phyloP scores from a whole-genome alignment of 1,284 basidiomycete species.

The Coniophora puteana region DNA sequence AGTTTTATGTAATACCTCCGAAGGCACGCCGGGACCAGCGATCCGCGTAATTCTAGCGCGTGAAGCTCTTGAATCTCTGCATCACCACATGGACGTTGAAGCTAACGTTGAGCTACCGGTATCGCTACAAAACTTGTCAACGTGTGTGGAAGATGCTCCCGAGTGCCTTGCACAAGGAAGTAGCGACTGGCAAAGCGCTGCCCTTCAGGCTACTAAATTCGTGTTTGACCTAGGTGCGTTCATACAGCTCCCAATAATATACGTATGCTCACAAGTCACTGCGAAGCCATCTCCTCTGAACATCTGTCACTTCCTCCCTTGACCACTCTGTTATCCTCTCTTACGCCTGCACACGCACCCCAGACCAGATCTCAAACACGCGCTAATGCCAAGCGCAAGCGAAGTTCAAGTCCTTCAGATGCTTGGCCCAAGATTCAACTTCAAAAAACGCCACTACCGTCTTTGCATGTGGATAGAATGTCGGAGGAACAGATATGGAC shows the following conservation, averaged over 20 bases:
- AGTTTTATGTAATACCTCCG: too few species aligned
- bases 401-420: conserved; percentile 32
- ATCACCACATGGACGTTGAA: conserved; percentile 15
- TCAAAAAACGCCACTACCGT: conserved; percentile 69
- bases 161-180: conserved; percentile 57
- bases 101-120: conserved; percentile 25
- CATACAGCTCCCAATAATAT: conserved; percentile 4
- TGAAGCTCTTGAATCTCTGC: too few species aligned
- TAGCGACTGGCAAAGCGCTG: conserved; percentile 51
- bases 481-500: conserved; percentile 90
- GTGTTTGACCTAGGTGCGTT: conserved; percentile 78
- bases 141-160: conserved; percentile 47
- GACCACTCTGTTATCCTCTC: conserved; percentile 60
- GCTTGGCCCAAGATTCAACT: conserved; percentile 36
- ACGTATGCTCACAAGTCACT: conserved; percentile 4
- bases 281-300: conserved; percentile 64
- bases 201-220: conserved; percentile 69
- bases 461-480: conserved; percentile 82
- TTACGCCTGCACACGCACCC: conserved; percentile 59
- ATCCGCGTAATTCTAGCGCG: too few species aligned
- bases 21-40: too few species aligned
- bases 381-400: conserved; percentile 39
- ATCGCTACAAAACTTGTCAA: conserved; percentile 46
- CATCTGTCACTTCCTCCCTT: conserved; percentile 60
- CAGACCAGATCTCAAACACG: conserved; percentile 65